Conservation (phyloP, 2,329 filamentous ascomycete species). For the Coniochaeta ligniaria region DNA sequence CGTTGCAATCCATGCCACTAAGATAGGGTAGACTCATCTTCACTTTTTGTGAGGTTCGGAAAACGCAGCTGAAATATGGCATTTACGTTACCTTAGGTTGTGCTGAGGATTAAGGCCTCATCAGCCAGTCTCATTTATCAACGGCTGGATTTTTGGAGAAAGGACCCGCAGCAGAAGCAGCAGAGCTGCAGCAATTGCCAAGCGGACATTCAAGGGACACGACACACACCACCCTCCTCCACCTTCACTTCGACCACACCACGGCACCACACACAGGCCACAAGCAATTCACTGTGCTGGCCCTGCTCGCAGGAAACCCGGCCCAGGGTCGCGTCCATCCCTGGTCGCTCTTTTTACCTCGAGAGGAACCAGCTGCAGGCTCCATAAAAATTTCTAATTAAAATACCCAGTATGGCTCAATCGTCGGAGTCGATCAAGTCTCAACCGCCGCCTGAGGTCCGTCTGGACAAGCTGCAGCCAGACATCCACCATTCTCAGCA, state of each 20-base stretch:
- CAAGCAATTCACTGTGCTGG: constrained; percentile 9
- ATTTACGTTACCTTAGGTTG: not conserved
- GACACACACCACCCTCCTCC: not conserved
- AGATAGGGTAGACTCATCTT: not conserved
- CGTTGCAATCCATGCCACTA: too few species aligned
- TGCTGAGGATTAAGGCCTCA: not conserved
- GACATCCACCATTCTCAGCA: constrained; percentile 2
- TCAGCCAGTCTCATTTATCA: not conserved
- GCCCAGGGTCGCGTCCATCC: constrained; percentile 22
- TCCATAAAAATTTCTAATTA: constrained; percentile 32
- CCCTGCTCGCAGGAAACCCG: constrained; percentile 18
- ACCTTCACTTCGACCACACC: not conserved
- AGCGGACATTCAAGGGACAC: not conserved
- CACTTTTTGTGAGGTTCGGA: not conserved
- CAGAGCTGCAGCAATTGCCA: not conserved
- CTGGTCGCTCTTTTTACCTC: constrained; percentile 15
- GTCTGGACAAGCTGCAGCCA: constrained; percentile 3
- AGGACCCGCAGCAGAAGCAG: not conserved
- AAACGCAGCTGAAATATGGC: not conserved
- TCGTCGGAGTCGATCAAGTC: constrained; percentile 15
- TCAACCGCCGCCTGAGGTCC: constrained; percentile 9
- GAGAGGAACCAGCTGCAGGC: constrained; percentile 21
- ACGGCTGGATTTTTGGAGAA: not conserved
- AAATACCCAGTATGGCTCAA: constrained; percentile 29
- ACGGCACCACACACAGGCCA: not conserved